Conservation (phyloP, 768 basidiomycete genomes). For the Mycena galericulata region DNA sequence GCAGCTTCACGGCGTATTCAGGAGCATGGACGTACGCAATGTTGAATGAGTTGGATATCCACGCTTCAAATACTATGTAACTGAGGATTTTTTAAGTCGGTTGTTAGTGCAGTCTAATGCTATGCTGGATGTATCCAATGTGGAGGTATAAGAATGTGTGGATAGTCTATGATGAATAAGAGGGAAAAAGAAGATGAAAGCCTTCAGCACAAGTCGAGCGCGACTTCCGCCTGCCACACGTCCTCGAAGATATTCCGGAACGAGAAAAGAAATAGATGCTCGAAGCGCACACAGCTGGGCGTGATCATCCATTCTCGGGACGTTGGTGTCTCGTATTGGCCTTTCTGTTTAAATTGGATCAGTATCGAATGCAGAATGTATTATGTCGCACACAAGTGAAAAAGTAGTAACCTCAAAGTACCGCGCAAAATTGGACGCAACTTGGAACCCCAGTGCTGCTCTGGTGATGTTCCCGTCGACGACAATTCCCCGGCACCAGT, state of each 20-base stretch:
- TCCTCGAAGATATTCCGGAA: not conserved
- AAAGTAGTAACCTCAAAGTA: conserved; percentile 45
- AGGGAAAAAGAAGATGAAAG: no score
- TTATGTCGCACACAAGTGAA: not conserved
- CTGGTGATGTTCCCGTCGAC: conserved; percentile 56
- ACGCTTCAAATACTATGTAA: no score
- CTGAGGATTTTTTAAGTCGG: no score
- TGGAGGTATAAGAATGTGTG: no score
- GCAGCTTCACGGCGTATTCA: no score
- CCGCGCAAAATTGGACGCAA: conserved; percentile 51
- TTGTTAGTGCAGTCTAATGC: no score
- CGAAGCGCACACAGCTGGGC: not conserved
- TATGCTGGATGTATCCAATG: no score
- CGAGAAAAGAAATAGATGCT: not conserved
- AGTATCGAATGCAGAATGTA: no score
- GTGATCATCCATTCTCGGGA: not conserved
- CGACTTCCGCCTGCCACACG: not conserved
- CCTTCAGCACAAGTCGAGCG: not conserved
- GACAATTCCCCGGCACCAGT: conserved; percentile 52
- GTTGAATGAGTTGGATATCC: no score
- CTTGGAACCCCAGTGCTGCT: conserved; percentile 51
- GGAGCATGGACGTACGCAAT: no score
- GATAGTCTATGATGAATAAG: no score
- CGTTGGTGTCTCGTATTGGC: not conserved
- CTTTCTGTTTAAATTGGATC: not conserved